Base-by-base conservation (phyloP, 83 land plant species). In the Larix sibirica region DNA sequence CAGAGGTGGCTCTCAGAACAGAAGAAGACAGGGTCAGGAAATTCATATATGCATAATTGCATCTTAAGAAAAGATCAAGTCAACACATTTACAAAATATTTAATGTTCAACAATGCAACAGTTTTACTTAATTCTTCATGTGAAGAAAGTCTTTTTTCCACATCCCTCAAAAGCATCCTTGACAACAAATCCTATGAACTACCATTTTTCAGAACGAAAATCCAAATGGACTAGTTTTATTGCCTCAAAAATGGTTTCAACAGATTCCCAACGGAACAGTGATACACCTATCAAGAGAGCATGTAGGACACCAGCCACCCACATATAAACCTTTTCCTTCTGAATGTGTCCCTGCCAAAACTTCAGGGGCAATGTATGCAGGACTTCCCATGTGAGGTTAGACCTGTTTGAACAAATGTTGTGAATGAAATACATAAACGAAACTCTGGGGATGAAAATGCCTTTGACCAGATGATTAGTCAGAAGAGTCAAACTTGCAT, bases 301-400 rank as follows among this genome's bases (percentile, higher is more conserved):
- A 82, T 93, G 90, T 8, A 90, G 91, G 12, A 93, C 91, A 67
- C 95, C 95, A 69, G 93, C 90, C 88, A 86, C 87, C 95, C 91
- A 93, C 12, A 93, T 82, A 83, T 93, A 92, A 18, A 89, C 91
- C 66, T 93, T 93, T 83, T 89, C 90, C 28, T 28, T 28, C 28
- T 54, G 93, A 81, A 65, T 93, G 90, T 14, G 86, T 58, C 59
- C 95, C 93, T 80, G 83, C 92, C 65, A 93, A 28, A 78, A 91
- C 92, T 71, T 84, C 36, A 33, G 36, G 36, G 36, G 36, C 2
- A 33, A 33, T 33, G 36, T 33, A 33, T 33, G 36, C 36, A 33
- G 36, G 36, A 33, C 36, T 33, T 33, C 0, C 36, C 36, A 33
- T 33, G 59, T 44, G 90, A 79, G 33, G 38, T 85, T 33, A 89